These are phyloP conservation scores for Tephrocybe sp. DNA, from an alignment of 768 basidiomycete genomes.

Conservation along the genomic window DNA sequence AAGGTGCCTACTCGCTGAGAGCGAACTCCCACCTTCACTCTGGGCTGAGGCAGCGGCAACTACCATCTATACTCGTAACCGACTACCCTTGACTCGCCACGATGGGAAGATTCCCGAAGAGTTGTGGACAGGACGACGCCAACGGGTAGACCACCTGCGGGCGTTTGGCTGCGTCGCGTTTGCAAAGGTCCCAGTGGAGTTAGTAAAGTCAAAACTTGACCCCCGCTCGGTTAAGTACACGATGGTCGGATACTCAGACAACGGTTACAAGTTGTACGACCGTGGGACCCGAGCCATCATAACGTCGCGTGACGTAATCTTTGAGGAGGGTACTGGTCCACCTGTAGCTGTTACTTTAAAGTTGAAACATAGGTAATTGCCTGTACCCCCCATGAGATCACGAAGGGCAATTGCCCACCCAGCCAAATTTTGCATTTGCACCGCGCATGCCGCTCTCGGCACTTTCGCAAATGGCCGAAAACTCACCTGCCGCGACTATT, in stretches of 20 bases:
- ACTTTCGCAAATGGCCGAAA: no score
- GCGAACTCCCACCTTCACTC: neutral
- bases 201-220: slow-evolving; percentile 2
- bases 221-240: slow-evolving; percentile 16
- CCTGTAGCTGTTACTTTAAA: no score
- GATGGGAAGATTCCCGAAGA: neutral
- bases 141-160: neutral
- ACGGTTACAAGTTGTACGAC: slow-evolving; percentile 17
- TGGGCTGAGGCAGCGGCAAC: slow-evolving; percentile 1
- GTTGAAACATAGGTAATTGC: no score
- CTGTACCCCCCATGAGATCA: no score
- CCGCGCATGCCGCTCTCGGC: no score
- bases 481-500: no score
- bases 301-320: slow-evolving; percentile 18
- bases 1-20: neutral
- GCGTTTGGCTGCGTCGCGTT: neutral
- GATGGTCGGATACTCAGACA: slow-evolving; percentile 18
- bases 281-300: slow-evolving; percentile 1
- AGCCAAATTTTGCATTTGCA: no score
- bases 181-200: neutral
- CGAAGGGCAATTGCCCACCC: no score
- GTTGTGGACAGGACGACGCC: neutral
- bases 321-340: slow-evolving; percentile 20
- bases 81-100: neutral
- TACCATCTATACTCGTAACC: neutral